Base-by-base conservation (phyloP, 2,329 filamentous ascomycete species). In the Microcyclospora pomicola region DNA sequence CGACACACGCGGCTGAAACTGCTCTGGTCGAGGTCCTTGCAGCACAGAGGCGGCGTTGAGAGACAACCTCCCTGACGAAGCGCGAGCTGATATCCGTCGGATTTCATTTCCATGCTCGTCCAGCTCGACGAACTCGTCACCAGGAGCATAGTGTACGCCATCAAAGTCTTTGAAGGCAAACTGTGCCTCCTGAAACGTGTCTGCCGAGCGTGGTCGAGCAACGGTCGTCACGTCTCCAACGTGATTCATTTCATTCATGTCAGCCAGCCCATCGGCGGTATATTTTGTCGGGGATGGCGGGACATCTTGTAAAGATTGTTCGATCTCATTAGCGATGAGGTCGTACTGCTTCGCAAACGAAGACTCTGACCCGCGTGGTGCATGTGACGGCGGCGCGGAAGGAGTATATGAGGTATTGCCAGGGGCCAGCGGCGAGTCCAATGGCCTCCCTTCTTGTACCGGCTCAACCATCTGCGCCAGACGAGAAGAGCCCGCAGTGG, bases 101-200 rank as follows among this genome's bases (percentile, higher is more conserved):
- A 57, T 40, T 39, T 59, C 55, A 33, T 59, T 53, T 27, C 55
- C 54, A 27, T 53, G 38, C 34, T 52, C 47, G 34, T 57, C 55
- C 15, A 57, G 13, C 36, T 52, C 46, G 38, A 49, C 53, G 37
- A 59, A 55, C 13, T 59, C 54, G 5, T 48, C 54, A 14, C 75
- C 69, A 3, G 77, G 72, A 19, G 73, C 70, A 55, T 77, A 84
- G 53, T 88, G 82, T 11, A 80, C 78, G 29, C 83, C 83, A 54
- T 91, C 83, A 53, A 91, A 91, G 55, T 87, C 82, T 31, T 75
- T 72, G 63, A 88, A 91, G 2, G 82, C 72, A 30, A 70, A 62
- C 44, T 75, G 65, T 13, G 73, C 73, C 53, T 82, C 75, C 27
- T 80, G 75, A 40, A 69, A 77, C 2, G 80, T 82, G 39, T 72